phyloP scores from a whole-genome alignment of 2,329 filamentous ascomycete species.

The Aspergillus sclerotialis region DNA sequence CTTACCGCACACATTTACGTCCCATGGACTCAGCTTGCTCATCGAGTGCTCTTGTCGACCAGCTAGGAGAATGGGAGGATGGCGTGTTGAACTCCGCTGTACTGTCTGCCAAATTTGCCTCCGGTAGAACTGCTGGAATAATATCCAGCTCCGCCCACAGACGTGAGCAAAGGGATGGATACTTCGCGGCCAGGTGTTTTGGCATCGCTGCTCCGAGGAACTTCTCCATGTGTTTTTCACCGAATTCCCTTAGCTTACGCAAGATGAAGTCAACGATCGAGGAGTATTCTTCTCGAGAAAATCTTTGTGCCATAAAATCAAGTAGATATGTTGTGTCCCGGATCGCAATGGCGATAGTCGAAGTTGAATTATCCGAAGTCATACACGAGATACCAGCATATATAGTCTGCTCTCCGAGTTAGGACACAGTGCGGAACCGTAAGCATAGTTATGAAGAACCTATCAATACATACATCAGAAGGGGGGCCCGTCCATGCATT shows the following conservation, averaged over 20 bases:
- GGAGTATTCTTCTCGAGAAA: constrained; percentile 41
- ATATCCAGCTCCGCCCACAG: constrained; percentile 74
- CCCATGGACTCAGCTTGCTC: constrained; percentile 78
- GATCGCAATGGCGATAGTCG: constrained; percentile 60
- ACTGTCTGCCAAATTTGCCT: constrained; percentile 11
- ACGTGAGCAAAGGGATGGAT: constrained; percentile 59
- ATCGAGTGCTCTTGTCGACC: constrained; percentile 58
- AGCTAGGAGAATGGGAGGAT: constrained; percentile 25
- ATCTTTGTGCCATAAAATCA: constrained; percentile 61
- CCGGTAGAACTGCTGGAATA: constrained; percentile 59
- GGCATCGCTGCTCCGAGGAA: constrained; percentile 69
- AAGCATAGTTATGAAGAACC: too few relatives aligned
- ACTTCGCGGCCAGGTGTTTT: constrained; percentile 50
- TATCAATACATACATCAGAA: constrained; percentile 25
- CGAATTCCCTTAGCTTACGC: constrained; percentile 51
- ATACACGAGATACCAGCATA: constrained; percentile 34
- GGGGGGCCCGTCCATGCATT: constrained; percentile 32
- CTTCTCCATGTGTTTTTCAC: constrained; percentile 61
- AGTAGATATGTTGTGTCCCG: constrained; percentile 69
- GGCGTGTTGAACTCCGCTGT: constrained; percentile 19
- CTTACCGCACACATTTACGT: constrained; percentile 65
- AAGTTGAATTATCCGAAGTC: constrained; percentile 35
- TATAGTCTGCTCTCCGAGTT: constrained; percentile 23
- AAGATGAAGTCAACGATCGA: constrained; percentile 57
- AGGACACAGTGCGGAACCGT: too few relatives aligned